phyloP scores from a whole-genome alignment of 78 protist genomes.

The Dictyostelium citrinum region DNA sequence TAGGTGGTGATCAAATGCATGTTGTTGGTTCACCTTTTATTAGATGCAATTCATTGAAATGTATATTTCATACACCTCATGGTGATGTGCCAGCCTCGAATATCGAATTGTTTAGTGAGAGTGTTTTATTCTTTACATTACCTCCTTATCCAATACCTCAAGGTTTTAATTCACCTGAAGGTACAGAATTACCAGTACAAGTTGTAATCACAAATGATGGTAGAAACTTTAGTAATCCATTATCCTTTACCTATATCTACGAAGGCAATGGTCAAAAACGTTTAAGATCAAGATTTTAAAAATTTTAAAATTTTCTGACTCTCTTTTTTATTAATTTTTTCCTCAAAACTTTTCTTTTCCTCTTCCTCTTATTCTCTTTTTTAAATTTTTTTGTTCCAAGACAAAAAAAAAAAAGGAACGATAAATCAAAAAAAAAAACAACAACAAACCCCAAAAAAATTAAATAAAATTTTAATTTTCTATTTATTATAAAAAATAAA shows the following conservation, averaged over 20 bases:
- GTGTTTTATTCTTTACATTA: slow-evolving; percentile 67
- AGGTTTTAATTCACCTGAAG: slow-evolving; percentile 38
- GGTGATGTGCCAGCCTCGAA: slow-evolving; percentile 65
- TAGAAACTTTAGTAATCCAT: slow-evolving; percentile 69
- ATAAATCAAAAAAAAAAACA: neutral
- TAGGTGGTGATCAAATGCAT: slow-evolving; percentile 78
- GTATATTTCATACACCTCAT: slow-evolving; percentile 73
- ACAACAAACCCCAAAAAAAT: neutral
- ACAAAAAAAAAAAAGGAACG: neutral
- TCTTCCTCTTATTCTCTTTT: no score
- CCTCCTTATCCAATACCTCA: slow-evolving; percentile 65
- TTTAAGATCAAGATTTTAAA: slow-evolving; percentile 68
- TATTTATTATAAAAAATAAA: neutral
- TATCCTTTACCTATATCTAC: slow-evolving; percentile 64
- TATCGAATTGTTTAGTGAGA: slow-evolving; percentile 52
- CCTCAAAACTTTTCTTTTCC: neutral
- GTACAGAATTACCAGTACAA: slow-evolving; percentile 67
- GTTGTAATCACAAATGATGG: slow-evolving; percentile 80
- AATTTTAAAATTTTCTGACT: neutral
- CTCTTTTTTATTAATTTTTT: neutral
- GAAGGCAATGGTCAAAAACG: slow-evolving; percentile 31
- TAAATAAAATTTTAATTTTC: neutral
- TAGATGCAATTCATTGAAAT: slow-evolving; percentile 42
- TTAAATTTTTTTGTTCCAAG: no score
- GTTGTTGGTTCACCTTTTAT: slow-evolving; percentile 79